Base-by-base conservation (phyloP, 2,329 filamentous ascomycete genomes). In the Metarhizium anisopliae region DNA sequence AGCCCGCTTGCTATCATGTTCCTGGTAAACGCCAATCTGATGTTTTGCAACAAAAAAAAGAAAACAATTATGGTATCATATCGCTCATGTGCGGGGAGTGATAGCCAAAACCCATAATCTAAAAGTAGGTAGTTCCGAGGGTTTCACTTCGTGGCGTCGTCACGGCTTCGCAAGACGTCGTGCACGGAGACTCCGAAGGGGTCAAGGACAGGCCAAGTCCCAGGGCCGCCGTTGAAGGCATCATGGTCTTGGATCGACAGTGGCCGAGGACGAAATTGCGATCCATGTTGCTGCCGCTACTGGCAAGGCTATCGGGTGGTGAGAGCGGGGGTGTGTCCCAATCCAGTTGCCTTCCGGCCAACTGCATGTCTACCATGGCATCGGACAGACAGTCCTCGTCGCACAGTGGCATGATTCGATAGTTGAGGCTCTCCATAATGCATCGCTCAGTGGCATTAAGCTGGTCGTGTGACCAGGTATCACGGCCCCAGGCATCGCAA, bases 391-490 rank as follows among this genome's bases (percentile, higher is more conserved):
- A 76, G 40, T 76, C 74, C 2, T 77, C 74, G 51, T 82, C 74
- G 67, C 77, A 83, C 10, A 87, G 72, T 6, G 82, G 81, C 67
- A 86, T 68, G 64, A 87, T 80, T 55, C 82, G 77, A 68, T 85
- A 87, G 59, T 77, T 75, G 50, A 87, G 73, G 66, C 78, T 82
- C 71, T 85, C 81, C 75, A 86, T 80, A 61, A 87, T 78, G 67
- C 77, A 80, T 50, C 80, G 74, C 68, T 87, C 83, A 1, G 84
- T 86, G 52, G 77, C 76, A 61, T 85, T 85, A 62, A 87, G 75
- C 72, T 87, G 83, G 55, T 78, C 74, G 62, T 74, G 76, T 2
- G 81, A 78, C 83, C 84, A 87, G 51, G 78, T 63, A 51, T 73
- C 72, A 30, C 68, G 72, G 25, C 79, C 83, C 81, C 83, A 86